phyloP scores from a whole-genome alignment of 495 filamentous ascomycete genomes.

The Neurospora cerealis region DNA sequence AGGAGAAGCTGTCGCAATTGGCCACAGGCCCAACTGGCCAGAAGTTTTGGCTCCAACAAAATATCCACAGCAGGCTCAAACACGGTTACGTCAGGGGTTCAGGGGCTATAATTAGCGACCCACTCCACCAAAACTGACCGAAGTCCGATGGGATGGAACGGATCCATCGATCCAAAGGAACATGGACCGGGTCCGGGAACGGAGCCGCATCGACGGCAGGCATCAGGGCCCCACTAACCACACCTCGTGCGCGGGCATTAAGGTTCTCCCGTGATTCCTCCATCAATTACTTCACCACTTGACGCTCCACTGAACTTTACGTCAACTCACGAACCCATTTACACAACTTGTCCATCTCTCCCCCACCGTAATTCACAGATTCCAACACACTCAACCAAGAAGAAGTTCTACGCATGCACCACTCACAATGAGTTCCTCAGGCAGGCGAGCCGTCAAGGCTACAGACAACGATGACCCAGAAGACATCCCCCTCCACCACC shows the following conservation, averaged over 20 bases:
- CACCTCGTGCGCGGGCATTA: not conserved
- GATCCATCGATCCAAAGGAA: not conserved
- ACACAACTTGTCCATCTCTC: not conserved
- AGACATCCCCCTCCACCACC: conserved; percentile 58
- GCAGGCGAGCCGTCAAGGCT: not conserved
- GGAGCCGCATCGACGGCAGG: not conserved
- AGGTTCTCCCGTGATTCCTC: not conserved
- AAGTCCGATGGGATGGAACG: not conserved
- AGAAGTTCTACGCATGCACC: not conserved
- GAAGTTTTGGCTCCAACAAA: not conserved
- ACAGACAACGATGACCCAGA: conserved; percentile 32
- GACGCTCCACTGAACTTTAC: not conserved
- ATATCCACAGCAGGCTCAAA: not conserved
- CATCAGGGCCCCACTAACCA: not conserved
- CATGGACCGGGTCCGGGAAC: not conserved
- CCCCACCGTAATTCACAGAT: not conserved
- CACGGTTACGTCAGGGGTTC: not conserved
- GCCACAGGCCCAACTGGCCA: not conserved
- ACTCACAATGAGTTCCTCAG: not conserved
- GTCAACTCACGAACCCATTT: not conserved
- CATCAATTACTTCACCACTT: not conserved
- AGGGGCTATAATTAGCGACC: not conserved
- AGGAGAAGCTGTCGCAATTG: not conserved
- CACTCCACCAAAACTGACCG: not conserved
- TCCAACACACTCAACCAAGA: not conserved